Percentiles rank a stretch among this genome's conserved stretches.
These are phyloP conservation scores for Aspergillus pseudotamarii DNA, from an alignment of 2,329 filamentous ascomycete species.

Conservation along the genomic window DNA sequence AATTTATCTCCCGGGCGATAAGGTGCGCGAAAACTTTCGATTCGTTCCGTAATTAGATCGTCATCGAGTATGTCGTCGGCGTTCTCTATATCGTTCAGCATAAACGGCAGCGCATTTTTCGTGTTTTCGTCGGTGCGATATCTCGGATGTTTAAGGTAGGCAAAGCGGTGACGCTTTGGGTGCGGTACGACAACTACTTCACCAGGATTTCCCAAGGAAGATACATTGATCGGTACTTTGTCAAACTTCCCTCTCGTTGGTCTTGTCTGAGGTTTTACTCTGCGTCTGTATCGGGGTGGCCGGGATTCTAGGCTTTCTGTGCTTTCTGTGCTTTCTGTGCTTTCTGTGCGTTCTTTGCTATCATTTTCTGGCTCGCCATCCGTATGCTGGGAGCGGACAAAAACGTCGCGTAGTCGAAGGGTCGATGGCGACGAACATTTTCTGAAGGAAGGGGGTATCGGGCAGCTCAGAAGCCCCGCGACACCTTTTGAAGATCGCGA, in stretches of 20 bases:
- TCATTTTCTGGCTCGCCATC: conserved; percentile 10
- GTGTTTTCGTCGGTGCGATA: conserved; percentile 10
- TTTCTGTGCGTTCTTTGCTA: conserved; percentile 1
- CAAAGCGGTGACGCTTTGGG: conserved; percentile 24
- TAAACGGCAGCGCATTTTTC: conserved; percentile 22
- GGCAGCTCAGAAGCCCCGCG: conserved; percentile 26
- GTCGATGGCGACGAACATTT: conserved; percentile 7
- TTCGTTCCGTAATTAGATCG: conserved; percentile 25
- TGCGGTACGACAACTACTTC: conserved; percentile 40
- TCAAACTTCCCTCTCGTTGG: conserved; percentile 4
- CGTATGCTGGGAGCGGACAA: conserved; percentile 25
- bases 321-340: background rate
- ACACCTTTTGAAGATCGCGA: conserved; percentile 24
- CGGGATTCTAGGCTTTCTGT: background rate
- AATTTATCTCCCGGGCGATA: conserved; percentile 31
- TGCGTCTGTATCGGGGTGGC: conserved; percentile 5
- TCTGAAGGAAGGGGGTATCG: conserved; percentile 15
- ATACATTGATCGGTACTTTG: conserved; percentile 33
- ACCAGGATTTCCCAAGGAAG: conserved; percentile 40
- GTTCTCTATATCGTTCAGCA: conserved; percentile 31
- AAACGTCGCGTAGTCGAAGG: conserved; percentile 15
- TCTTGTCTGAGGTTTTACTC: conserved; percentile 6
- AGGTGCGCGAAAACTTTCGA: conserved; percentile 31
- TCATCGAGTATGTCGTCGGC: conserved; percentile 17
- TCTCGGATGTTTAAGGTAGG: background rate